These are phyloP conservation scores for Aspergillus pseudoviridinutans DNA, from an alignment of 2,329 filamentous ascomycete species.

Conservation along the genomic window DNA sequence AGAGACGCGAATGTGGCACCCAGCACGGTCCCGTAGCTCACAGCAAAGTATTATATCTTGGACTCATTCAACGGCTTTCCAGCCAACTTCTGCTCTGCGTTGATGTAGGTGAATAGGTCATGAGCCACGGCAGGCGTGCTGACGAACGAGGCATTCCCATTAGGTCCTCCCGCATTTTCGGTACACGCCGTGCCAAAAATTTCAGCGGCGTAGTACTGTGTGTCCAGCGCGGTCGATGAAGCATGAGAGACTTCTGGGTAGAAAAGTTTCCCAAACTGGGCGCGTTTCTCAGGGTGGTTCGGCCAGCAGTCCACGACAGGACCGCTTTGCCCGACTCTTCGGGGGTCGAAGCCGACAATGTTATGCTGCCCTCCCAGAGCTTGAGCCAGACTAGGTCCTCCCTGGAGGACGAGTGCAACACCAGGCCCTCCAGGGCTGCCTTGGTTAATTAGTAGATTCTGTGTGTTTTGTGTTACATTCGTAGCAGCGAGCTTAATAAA, in stretches of 20 bases:
- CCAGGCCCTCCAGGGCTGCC: constrained; percentile 6
- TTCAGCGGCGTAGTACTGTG: constrained; percentile 9
- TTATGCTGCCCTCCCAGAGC: constrained; percentile 11
- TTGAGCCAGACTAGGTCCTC: too few relatives aligned
- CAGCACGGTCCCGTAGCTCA: constrained; percentile 11
- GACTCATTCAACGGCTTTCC: too few relatives aligned
- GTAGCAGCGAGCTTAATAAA: constrained; percentile 16
- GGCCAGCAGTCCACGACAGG: constrained; percentile 30
- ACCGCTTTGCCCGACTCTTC: constrained; percentile 26
- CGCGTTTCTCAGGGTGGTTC: constrained; percentile 7
- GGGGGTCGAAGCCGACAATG: constrained; percentile 28
- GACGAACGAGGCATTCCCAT: too few relatives aligned
- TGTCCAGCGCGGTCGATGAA: constrained; percentile 9
- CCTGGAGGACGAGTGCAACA: background rate
- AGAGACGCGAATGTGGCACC: constrained; percentile 12
- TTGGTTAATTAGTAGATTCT: constrained; percentile 15
- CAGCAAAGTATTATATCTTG: too few relatives aligned
- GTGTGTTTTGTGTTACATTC: constrained; percentile 4
- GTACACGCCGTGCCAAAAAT: constrained; percentile 14
- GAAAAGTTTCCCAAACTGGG: constrained; percentile 12
- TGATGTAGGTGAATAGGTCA: too few relatives aligned
- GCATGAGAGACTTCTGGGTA: constrained; percentile 12
- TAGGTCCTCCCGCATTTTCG: too few relatives aligned
- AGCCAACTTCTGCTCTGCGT: too few relatives aligned
- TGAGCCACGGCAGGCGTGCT: too few relatives aligned